Evolutionary conservation across 1,284 basidiomycete genomes (phyloP).

Genomic region (Golubevia sp.): DNA sequence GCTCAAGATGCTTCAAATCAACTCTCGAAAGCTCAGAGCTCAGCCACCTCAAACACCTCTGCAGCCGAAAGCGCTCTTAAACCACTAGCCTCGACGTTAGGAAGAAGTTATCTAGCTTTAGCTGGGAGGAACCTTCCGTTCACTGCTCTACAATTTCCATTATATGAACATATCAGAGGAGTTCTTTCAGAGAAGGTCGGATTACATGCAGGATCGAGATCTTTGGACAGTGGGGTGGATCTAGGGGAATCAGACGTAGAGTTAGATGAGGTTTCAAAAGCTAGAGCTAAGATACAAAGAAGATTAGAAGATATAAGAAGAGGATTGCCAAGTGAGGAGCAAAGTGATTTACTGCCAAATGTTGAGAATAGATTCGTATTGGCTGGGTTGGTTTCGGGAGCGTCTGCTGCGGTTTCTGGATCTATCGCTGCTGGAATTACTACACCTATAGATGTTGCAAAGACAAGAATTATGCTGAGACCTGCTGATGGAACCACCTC

Average conservation of each 20-base stretch:
- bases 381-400: background rate
- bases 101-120: conserved; percentile 35
- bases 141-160: conserved; percentile 49
- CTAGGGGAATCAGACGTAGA: background rate
- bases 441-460: conserved; percentile 44
- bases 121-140: conserved; percentile 49
- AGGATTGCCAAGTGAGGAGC: background rate
- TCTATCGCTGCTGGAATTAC: conserved; percentile 30
- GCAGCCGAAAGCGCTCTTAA: background rate
- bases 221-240: background rate
- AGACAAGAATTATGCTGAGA: conserved; percentile 43
- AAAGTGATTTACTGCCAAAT: background rate
- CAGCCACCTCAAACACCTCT: too few species aligned
- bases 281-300: background rate
- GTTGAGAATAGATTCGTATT: background rate
- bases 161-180: conserved; percentile 38
- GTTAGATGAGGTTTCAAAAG: background rate
- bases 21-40: too few species aligned
- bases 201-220: conserved; percentile 16
- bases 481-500: conserved; percentile 3
- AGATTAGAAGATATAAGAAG: background rate
- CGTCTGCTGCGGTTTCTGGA: conserved; percentile 15
- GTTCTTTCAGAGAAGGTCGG: conserved; percentile 21
- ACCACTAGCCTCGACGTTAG: conserved; percentile 17
- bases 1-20: too few species aligned